Conservation (phyloP, 2,329 filamentous ascomycete species). For the Colletotrichum endophyticum region DNA sequence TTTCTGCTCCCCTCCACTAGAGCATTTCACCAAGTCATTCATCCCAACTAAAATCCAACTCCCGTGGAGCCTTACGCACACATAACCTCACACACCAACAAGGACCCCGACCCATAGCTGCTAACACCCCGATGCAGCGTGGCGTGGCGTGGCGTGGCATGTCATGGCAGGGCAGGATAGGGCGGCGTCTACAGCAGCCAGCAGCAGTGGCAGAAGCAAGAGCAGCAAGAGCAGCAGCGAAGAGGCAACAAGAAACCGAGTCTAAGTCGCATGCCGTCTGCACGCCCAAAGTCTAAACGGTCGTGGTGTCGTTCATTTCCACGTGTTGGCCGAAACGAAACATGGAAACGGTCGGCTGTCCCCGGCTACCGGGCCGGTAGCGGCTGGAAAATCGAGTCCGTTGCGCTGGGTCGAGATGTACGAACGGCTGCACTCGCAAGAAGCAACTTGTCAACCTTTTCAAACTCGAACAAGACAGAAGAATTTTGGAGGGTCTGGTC, state of each 20-base stretch:
- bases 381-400: neutral
- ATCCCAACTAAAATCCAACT: constrained; percentile 2
- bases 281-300: constrained; percentile 1
- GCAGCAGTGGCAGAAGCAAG: neutral
- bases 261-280: neutral
- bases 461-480: neutral
- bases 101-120: constrained; percentile 1
- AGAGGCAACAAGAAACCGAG: neutral
- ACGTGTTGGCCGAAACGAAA: constrained; percentile 10
- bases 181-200: neutral
- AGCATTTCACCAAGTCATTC: constrained; percentile 6
- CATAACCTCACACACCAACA: neutral
- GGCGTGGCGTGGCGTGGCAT: neutral
- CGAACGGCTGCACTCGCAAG: neutral
- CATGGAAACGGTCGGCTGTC: neutral
- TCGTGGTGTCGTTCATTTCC: neutral
- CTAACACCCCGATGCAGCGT: neutral
- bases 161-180: neutral
- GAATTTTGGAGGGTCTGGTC: neutral
- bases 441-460: neutral
- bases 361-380: neutral
- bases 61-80: neutral
- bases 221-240: neutral
- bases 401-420: neutral
- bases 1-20: neutral